Base-by-base conservation (phyloP, 371 early-diverging fungal genomes). In the Lichtheimia ramosa region DNA sequence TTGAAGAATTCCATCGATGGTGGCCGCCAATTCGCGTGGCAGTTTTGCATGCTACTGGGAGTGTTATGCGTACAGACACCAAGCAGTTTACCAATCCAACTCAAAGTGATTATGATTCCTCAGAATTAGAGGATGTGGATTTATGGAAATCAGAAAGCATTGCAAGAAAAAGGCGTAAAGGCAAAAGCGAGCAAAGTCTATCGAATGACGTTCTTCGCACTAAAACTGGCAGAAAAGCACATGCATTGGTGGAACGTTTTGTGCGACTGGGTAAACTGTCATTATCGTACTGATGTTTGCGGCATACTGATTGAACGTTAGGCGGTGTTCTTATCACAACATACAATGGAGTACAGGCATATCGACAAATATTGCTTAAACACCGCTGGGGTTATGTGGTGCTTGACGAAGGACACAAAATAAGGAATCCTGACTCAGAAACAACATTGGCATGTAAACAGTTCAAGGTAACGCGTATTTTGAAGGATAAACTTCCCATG, bases 331-430 rank as follows among this genome's bases (percentile, higher is more conserved):
- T 97, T 1, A 73, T 97, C 18, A 95, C 96, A 1, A 95, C 97
- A 0, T 97, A 92, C 61, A 89, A 87, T 8, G 93, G 92, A 20
- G 66, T 96, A 1, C 86, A 90, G 41, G 77, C 83, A 1, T 88
- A 96, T 64, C 71, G 87, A 12, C 75, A 82, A 8, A 66, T 76
- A 0, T 68, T 97, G 3, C 58, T 93, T 12, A 82, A 83, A 14
- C 81, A 86, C 50, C 70, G 76, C 40, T 99, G 97, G 97, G 90
- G 91, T 0, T 95, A 93, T 59, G 87, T 90, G n/a, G 83, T 99
- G 2, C 70, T 99, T 40, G 99, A 99, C 75, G 99, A 99, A 79
- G 99, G 99, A 0, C 99, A 99, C 74, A 93, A 94, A 73, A 96
- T 99, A 40, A 86, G 97, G 59, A 99, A 99, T 61, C 95, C 96